Evolutionary conservation across 208 protist genomes (phyloP), one percentile per base, ranked within the genome.

Genomic region (Histomonas meleagridis): DNA sequence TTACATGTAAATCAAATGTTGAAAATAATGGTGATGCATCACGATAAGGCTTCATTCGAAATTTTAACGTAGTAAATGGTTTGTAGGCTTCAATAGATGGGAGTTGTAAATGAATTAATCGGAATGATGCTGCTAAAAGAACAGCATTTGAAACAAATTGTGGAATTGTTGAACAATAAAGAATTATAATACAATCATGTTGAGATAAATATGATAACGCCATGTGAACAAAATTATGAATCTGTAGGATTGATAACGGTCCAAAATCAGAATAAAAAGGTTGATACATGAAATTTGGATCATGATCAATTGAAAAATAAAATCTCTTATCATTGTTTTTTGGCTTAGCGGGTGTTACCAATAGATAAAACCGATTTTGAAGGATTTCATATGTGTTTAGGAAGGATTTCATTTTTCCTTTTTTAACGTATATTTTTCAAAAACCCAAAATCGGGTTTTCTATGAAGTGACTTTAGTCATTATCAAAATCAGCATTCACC

Each of bases 21-120:
- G 90, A 95, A 28, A 57, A 94, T 38, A 96, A 96, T 62, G 94
- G 94, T 79, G 95, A 97, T 18, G 97, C 97, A 93, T 98, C 97
- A 57, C 97, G 94, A 94, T 97, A 98, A 38, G 97, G 94, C 32
- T 38, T 86, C 38, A 86, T 38, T 51, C 14, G 43, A 21, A 14
- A 32, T 38, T 40, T 32, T 26, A 86, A 57, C 2, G 40, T 12
- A 32, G 18, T 16, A n/a, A 86, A 4, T 38, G 76, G 76, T 86
- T 86, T 51, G 55, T 38, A 86, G 1, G 76, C 43, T 55, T 86
- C 76, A 57, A 57, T 46, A 32, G 76, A 40, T 55, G 43, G 51
- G 7, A 55, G 32, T 55, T 86, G 51, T 16, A 43, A 86, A 86
- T 86, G 76, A 51, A 86, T 32, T 46, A 86, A 57, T 55, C 76